Percentiles rank a stretch among this genome's conserved stretches.
Evolutionary conservation across 2,329 filamentous ascomycete species (phyloP).

Genomic region (Byssochlamys sp.): DNA sequence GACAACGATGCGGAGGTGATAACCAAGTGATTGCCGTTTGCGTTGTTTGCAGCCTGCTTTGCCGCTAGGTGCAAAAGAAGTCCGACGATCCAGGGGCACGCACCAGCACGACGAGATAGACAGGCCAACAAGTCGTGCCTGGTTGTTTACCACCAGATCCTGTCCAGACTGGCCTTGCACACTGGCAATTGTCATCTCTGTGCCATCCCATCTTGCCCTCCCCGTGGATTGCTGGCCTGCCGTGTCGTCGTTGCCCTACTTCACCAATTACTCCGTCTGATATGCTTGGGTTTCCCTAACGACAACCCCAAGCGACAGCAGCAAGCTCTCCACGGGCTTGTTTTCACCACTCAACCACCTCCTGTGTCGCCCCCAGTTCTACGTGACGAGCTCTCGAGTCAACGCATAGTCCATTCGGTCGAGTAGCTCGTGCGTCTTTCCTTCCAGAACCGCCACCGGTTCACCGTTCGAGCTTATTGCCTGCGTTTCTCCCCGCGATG

Average conservation of each 20-base stretch:
- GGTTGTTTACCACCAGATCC: not conserved
- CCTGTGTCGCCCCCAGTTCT: not conserved
- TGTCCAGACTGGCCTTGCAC: not conserved
- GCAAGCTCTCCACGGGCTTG: not conserved
- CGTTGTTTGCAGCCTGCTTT: not conserved
- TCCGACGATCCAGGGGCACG: conserved; percentile 1
- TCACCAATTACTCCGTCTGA: not conserved
- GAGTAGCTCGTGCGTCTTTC: not conserved
- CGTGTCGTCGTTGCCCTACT: not conserved
- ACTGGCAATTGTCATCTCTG: not conserved
- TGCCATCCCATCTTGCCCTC: not conserved
- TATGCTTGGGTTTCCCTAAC: conserved; percentile 2
- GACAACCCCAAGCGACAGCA: conserved; percentile 1
- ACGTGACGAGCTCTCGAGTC: not conserved
- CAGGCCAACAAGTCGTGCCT: not conserved
- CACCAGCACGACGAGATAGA: not conserved
- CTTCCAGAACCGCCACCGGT: not conserved
- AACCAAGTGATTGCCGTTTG: not conserved
- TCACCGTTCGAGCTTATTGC: conserved; percentile 2
- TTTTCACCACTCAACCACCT: not conserved
- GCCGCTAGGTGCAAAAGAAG: not conserved
- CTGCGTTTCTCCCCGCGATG: conserved; percentile 26
- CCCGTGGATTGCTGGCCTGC: not conserved
- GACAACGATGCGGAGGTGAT: not conserved
- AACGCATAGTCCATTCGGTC: not conserved